Conservation (phyloP, 495 filamentous ascomycete genomes). For the Ramalina peruviana region DNA sequence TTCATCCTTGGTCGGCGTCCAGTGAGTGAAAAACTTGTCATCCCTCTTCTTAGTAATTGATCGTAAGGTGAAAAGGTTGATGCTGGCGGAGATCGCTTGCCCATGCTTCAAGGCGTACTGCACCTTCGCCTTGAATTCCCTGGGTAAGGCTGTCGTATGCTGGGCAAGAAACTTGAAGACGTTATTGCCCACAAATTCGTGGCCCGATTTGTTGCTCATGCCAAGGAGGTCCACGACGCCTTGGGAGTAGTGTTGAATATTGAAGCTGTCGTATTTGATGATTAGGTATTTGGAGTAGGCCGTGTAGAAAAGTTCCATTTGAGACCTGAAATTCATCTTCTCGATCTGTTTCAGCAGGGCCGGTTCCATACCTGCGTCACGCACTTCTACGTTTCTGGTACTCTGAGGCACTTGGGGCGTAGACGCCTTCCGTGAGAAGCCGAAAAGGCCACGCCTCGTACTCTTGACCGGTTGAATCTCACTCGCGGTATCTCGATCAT, state of each 20-base stretch:
- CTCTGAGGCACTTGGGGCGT: slow-evolving; percentile 5
- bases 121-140: slow-evolving; percentile 26
- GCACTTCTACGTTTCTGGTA: slow-evolving; percentile 12
- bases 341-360: slow-evolving; percentile 24
- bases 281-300: slow-evolving; percentile 38
- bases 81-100: slow-evolving; percentile 25
- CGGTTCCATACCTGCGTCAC: slow-evolving; percentile 25
- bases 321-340: slow-evolving; percentile 27
- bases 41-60: slow-evolving; percentile 17
- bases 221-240: slow-evolving; percentile 28
- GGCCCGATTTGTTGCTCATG: slow-evolving; percentile 22
- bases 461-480: slow-evolving; percentile 8
- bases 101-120: slow-evolving; percentile 26
- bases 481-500: slow-evolving; percentile 6
- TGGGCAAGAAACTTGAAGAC: slow-evolving; percentile 35
- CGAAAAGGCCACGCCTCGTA: slow-evolving; percentile 18
- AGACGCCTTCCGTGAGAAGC: slow-evolving; percentile 20
- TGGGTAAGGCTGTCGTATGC: slow-evolving; percentile 21
- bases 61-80: slow-evolving; percentile 19
- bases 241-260: slow-evolving; percentile 23
- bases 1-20: slow-evolving; percentile 41
- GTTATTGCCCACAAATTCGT: slow-evolving; percentile 29
- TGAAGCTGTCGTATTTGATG: slow-evolving; percentile 20
- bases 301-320: slow-evolving; percentile 27
- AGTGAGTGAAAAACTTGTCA: slow-evolving; percentile 35